Evolutionary conservation across 2,329 filamentous ascomycete genomes (phyloP).

Genomic region (Grosmannia clavigera): DNA sequence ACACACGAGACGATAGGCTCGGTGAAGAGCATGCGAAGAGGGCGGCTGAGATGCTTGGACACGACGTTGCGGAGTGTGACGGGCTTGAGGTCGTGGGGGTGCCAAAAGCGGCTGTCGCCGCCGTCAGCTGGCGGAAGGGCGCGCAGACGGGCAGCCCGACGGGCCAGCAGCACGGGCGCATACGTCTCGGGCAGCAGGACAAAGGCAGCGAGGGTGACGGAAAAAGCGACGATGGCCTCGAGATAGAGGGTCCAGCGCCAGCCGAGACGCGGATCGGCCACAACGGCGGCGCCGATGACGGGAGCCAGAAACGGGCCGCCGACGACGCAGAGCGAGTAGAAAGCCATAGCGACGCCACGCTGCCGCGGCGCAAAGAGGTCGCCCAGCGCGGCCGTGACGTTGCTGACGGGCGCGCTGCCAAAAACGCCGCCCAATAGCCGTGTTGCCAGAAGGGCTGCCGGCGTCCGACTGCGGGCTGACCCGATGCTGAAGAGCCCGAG

Average conservation of each 20-base stretch:
- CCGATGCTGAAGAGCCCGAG: slow-evolving; percentile 33
- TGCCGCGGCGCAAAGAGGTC: slow-evolving; percentile 46
- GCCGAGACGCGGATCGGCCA: slow-evolving; percentile 13
- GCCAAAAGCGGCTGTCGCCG: slow-evolving; percentile 16
- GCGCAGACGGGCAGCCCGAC: slow-evolving; percentile 32
- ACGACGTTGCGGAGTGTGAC: slow-evolving; percentile 44
- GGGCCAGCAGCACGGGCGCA: slow-evolving; percentile 33
- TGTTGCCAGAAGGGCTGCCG: slow-evolving; percentile 47
- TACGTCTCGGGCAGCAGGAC: slow-evolving; percentile 21
- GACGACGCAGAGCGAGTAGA: slow-evolving; percentile 25
- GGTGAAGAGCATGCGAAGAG: slow-evolving; percentile 56
- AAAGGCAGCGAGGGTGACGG: slow-evolving; percentile 13
- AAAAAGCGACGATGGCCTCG: slow-evolving; percentile 14
- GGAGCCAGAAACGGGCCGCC: slow-evolving; percentile 28
- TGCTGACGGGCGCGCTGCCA: slow-evolving; percentile 51
- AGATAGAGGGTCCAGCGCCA: slow-evolving; percentile 19
- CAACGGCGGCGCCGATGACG: slow-evolving; percentile 26
- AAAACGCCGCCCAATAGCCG: slow-evolving; percentile 55
- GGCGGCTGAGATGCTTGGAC: slow-evolving; percentile 55
- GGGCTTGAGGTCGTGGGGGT: slow-evolving; percentile 48
- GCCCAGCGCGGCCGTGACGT: slow-evolving; percentile 49
- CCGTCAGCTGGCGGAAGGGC: slow-evolving; percentile 24
- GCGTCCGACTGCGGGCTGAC: slow-evolving; percentile 29
- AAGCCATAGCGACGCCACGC: slow-evolving; percentile 39
- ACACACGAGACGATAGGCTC: slow-evolving; percentile 52